These are phyloP conservation scores for Blepharisma japonicum DNA, from an alignment of 73 alveolate species.

Conservation along the genomic window DNA sequence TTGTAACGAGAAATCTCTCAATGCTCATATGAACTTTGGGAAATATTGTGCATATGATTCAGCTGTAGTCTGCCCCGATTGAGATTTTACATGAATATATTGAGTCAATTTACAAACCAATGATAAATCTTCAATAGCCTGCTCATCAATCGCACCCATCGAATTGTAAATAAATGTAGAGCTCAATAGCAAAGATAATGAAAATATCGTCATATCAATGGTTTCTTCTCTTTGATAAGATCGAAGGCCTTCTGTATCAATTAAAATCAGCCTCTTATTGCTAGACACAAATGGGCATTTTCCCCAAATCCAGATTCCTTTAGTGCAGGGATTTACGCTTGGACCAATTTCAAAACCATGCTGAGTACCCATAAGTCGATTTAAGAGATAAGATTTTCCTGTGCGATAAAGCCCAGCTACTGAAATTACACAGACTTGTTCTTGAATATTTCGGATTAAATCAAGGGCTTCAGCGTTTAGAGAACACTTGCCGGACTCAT, in stretches of 20 bases:
- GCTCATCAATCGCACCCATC: conserved; percentile 96
- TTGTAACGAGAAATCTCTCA: conserved; percentile 93
- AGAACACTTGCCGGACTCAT: conserved; percentile 52
- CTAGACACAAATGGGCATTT: conserved; percentile 66
- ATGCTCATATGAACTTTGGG: conserved; percentile 97
- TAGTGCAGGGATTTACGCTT: conserved; percentile 90
- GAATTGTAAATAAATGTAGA: conserved; percentile 90
- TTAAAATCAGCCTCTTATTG: conserved; percentile 42
- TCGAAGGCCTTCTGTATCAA: conserved; percentile 97
- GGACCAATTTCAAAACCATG: conserved; percentile 98
- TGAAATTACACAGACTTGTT: conserved; percentile 60
- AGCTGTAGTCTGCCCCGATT: conserved; percentile 35
- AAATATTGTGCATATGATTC: conserved; percentile 64
- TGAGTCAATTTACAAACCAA: conserved; percentile 89
- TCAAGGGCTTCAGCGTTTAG: conserved; percentile 57
- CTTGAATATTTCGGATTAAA: conserved; percentile 48
- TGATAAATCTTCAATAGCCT: conserved; percentile 63
- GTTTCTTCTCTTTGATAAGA: conserved; percentile 86
- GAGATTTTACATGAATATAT: conserved; percentile 79
- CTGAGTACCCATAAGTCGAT: conserved; percentile 79
- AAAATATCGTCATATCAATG: conserved; percentile 87
- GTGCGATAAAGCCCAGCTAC: conserved; percentile 93
- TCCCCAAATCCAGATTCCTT: conserved; percentile 99
- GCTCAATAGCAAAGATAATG: conserved; percentile 81
- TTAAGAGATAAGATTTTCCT: conserved; percentile 86